Evolutionary conservation across 441 rosid species (phyloP), one percentile per base, ranked within the genome.

Genomic region (Gossypium aridum): DNA sequence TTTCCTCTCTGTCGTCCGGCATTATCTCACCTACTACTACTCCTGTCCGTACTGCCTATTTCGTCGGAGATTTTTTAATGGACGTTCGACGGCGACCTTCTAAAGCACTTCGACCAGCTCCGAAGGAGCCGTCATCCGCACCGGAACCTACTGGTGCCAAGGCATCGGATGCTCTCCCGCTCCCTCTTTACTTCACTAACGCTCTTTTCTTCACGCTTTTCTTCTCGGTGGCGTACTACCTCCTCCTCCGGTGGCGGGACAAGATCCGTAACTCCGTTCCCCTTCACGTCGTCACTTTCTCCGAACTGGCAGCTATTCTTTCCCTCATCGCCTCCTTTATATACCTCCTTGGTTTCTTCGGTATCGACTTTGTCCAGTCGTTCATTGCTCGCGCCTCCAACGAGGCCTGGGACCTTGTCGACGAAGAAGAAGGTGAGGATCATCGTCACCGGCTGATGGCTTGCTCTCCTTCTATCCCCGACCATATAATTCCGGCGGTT

Each of bases 231-330:
- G 89, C 91, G 1, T 92, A 91, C 53, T 91, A 82, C 73, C 87
- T 92, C 12, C 91, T 91, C 78, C 89, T 84, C 78, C 83, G 93
- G 2, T 92, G 98, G 97, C 95, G 95, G 22, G 92, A 91, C 72
- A 92, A 92, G 92, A 91, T 89, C 88, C 95, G 92, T 3, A 81
- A 76, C 84, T 87, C 90, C 5, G 84, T 92, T 0, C 97, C 98
- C 23, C 97, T 92, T 34, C 98, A 92, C 75, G 85, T 90, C 74
- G 90, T 91, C 62, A 88, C 89, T 3, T 76, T 88, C 75, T 79
- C 94, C 28, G 98, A 92, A 65, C 85, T 92, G 67, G 88, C 76
- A 51, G 90, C 94, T 76, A 85, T 92, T 67, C 78, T 90, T 64
- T 81, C 92, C 19, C 90, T 92, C 47, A 79, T 88, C 71, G 90